Evolutionary conservation across 2,329 filamentous ascomycete species (phyloP).

Genomic region (Ascomycota sp.): DNA sequence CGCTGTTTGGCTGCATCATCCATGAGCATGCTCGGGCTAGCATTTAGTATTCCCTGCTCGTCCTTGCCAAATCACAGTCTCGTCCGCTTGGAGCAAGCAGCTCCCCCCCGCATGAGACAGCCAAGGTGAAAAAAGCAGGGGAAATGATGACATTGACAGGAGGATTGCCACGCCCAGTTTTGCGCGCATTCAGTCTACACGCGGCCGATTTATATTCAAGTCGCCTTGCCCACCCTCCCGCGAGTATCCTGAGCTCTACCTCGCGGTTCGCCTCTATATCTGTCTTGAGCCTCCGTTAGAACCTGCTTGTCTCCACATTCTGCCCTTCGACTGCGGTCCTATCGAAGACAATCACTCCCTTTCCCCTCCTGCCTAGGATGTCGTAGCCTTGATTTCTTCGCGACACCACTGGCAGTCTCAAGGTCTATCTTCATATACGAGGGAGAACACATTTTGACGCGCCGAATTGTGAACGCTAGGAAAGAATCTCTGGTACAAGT

Average conservation of each 20-base stretch:
- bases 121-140: too few species aligned
- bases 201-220: background rate
- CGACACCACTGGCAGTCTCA: background rate
- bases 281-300: background rate
- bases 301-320: too few species aligned
- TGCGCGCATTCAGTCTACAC: too few species aligned
- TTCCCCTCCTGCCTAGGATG: background rate
- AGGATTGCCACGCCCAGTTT: too few species aligned
- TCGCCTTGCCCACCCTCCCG: background rate
- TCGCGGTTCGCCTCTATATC: too few species aligned
- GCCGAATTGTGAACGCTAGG: too few species aligned
- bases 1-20: background rate
- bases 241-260: too few species aligned
- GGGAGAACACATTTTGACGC: background rate
- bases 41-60: background rate
- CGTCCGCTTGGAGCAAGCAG: background rate
- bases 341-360: too few species aligned
- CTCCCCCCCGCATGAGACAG: too few species aligned
- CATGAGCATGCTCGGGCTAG: background rate
- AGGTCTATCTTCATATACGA: background rate
- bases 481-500: too few species aligned
- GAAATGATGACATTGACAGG: too few species aligned
- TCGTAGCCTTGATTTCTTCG: background rate
- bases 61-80: background rate
- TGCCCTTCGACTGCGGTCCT: too few species aligned